Percentiles rank a stretch among this genome's conserved stretches.
Evolutionary conservation across 73 alveolate species (phyloP).

Genomic region (Paramecium biaurelia): DNA sequence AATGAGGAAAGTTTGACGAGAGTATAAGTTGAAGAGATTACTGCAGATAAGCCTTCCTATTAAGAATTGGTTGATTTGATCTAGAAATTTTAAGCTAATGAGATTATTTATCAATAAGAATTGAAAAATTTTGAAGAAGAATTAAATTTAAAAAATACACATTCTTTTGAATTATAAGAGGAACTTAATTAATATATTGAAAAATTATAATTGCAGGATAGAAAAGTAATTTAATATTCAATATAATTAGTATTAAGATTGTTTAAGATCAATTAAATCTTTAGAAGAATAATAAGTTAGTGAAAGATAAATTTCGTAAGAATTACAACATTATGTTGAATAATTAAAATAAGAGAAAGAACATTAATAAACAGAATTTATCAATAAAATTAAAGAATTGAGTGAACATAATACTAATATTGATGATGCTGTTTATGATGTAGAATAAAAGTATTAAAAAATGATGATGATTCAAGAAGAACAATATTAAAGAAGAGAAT

Average conservation of each 20-base stretch:
- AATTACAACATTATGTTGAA: not conserved
- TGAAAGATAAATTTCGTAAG: not conserved
- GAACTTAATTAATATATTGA: not conserved
- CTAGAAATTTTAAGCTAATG: not conserved
- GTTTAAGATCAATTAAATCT: not conserved
- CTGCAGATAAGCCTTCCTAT: not conserved
- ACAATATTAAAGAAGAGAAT: slow-evolving; percentile 5
- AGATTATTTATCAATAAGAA: not conserved
- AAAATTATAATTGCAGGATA: not conserved
- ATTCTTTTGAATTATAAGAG: not conserved
- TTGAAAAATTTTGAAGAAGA: not conserved
- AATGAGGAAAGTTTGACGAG: not conserved
- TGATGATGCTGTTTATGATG: slow-evolving; percentile 1
- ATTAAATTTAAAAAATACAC: not conserved
- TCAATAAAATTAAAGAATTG: not conserved
- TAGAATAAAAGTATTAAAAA: not conserved
- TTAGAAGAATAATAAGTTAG: not conserved
- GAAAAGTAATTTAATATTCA: not conserved
- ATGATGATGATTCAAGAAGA: slow-evolving; percentile 24
- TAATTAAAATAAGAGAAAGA: slow-evolving; percentile 24
- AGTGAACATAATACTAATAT: not conserved
- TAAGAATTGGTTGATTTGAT: not conserved
- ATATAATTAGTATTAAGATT: not conserved
- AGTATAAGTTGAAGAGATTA: not conserved
- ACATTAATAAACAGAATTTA: not conserved